These are phyloP conservation scores for Cyberlindnera samutprakarnensis DNA, from an alignment of 805 yeast genomes.

Conservation along the genomic window DNA sequence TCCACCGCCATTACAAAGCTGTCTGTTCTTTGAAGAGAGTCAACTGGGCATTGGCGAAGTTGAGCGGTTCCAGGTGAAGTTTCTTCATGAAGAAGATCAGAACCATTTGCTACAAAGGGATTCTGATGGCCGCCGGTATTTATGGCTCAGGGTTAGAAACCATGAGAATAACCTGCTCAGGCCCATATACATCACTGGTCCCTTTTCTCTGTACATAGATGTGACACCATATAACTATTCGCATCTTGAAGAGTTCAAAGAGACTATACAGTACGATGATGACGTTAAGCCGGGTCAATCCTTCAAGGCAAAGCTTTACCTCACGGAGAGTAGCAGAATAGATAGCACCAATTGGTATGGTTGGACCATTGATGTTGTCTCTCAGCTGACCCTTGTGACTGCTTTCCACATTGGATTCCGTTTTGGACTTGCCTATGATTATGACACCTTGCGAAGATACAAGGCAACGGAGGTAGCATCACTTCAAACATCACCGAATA, in stretches of 20 bases:
- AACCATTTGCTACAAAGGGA: background rate
- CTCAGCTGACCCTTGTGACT: slow-evolving; percentile 71
- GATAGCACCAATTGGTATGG: slow-evolving; percentile 31
- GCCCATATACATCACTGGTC: slow-evolving; percentile 86
- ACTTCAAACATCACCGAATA: background rate
- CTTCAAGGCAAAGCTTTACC: slow-evolving; percentile 45
- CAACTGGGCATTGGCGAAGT: slow-evolving; percentile 16
- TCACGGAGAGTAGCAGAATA: slow-evolving; percentile 38
- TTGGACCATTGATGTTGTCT: slow-evolving; percentile 77
- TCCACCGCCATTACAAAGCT: no score
- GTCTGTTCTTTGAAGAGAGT: slow-evolving; percentile 8
- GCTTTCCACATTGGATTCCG: slow-evolving; percentile 64
- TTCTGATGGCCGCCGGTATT: slow-evolving; percentile 11
- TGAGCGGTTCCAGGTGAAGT: slow-evolving; percentile 9
- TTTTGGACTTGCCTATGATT: slow-evolving; percentile 47
- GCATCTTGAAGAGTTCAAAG: slow-evolving; percentile 35
- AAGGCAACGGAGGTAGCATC: background rate
- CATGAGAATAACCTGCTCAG: slow-evolving; percentile 63
- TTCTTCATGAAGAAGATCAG: background rate
- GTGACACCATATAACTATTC: slow-evolving; percentile 61
- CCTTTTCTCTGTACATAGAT: slow-evolving; percentile 79
- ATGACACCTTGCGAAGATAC: slow-evolving; percentile 12
- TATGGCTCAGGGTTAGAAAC: slow-evolving; percentile 57
- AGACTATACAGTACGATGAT: slow-evolving; percentile 37
- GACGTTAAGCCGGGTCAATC: slow-evolving; percentile 67